phyloP scores from a whole-genome alignment of 257 asterid species.

The Salvia miltiorrhiza region DNA sequence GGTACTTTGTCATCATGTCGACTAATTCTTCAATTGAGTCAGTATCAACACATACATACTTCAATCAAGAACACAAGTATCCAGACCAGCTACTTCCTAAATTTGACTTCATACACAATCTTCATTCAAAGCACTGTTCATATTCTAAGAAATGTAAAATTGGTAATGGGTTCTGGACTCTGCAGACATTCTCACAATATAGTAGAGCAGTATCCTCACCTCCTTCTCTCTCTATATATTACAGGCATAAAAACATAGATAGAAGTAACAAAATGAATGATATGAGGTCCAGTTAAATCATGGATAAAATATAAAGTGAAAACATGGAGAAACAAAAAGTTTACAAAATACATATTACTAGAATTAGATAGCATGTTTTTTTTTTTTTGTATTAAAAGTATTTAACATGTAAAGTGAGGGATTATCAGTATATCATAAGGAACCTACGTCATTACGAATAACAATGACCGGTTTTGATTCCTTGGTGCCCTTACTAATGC shows the following conservation, averaged over 20 bases:
- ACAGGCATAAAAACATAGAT: neutral
- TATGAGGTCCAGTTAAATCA: neutral
- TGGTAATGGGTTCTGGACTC: neutral
- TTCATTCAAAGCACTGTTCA: neutral
- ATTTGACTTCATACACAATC: neutral
- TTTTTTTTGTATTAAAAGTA: too few relatives aligned
- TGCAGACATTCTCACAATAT: neutral
- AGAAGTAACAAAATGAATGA: neutral
- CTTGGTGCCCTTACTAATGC: constrained; percentile 67
- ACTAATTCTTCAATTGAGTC: neutral
- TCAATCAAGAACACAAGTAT: constrained; percentile 19
- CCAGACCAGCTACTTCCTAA: constrained; percentile 24
- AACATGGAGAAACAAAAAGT: neutral
- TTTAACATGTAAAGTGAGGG: neutral
- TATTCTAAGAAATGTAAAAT: neutral
- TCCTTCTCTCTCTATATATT: neutral
- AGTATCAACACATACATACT: neutral
- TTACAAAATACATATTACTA: neutral
- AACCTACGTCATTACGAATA: constrained; percentile 89
- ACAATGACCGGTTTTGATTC: constrained; percentile 90
- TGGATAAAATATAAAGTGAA: neutral
- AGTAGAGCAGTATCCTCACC: neutral
- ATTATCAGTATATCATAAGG: constrained; percentile 13
- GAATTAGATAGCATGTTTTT: too few relatives aligned
- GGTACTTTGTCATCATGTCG: neutral